phyloP scores from a whole-genome alignment of 1,284 basidiomycete species.

The Malassezia furfur region DNA sequence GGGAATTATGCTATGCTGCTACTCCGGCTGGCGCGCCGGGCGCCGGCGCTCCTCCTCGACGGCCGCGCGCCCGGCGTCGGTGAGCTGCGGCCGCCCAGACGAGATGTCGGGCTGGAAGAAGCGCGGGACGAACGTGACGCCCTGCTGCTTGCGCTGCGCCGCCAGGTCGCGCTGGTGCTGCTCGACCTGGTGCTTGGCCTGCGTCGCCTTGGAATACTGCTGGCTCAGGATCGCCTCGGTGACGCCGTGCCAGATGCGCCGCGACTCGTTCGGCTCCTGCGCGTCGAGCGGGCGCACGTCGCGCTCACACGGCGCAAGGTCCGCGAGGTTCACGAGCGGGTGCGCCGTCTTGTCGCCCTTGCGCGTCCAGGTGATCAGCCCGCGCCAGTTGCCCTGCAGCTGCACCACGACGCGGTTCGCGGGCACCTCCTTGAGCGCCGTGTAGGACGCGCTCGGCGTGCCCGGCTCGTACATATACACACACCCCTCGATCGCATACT shows the following conservation, averaged over 20 bases:
- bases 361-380: constrained; percentile 68
- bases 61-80: constrained; percentile 50
- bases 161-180: constrained; percentile 36
- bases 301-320: constrained; percentile 70
- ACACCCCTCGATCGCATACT: constrained; percentile 79
- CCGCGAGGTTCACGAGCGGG: constrained; percentile 67
- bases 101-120: constrained; percentile 69
- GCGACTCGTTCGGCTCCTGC: constrained; percentile 72
- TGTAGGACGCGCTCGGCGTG: constrained; percentile 62
- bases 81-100: constrained; percentile 66
- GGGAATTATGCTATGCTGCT: neutral
- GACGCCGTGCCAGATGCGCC: constrained; percentile 78
- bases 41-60: constrained; percentile 37
- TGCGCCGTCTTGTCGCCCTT: constrained; percentile 57
- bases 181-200: constrained; percentile 40
- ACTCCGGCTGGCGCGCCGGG: no score
- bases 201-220: constrained; percentile 57
- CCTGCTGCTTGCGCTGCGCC: constrained; percentile 28
- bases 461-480: constrained; percentile 63
- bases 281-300: constrained; percentile 67
- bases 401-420: constrained; percentile 64
- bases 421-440: constrained; percentile 81
- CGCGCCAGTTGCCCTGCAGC: constrained; percentile 81
- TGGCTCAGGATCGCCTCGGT: constrained; percentile 60
- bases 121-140: constrained; percentile 54